phyloP scores from a whole-genome alignment of 805 yeast species.

The Saccharomyces jurei region DNA sequence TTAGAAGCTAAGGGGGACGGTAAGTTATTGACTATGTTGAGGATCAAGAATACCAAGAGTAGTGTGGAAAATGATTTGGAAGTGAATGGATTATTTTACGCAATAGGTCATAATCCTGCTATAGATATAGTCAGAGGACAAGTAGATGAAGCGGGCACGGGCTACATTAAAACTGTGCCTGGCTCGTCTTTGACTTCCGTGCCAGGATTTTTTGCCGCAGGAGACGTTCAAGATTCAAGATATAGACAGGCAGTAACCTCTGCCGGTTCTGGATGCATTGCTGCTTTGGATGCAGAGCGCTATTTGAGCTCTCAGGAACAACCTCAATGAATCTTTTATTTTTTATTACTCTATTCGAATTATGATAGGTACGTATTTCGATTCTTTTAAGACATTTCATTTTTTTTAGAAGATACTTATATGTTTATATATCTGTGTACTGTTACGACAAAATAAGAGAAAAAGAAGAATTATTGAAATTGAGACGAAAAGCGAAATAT shows the following conservation, averaged over 20 bases:
- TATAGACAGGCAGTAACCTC: constrained; percentile 99
- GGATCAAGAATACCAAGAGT: constrained; percentile 64
- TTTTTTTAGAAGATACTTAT: background rate
- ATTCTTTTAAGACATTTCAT: background rate
- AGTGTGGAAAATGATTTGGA: constrained; percentile 58
- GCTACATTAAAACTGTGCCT: constrained; percentile 83
- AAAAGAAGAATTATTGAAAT: background rate
- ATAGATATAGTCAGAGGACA: constrained; percentile 73
- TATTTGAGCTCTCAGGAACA: constrained; percentile 55
- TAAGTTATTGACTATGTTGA: constrained; percentile 59
- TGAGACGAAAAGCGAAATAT: background rate
- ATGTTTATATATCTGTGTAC: background rate
- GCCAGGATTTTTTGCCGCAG: constrained; percentile 94
- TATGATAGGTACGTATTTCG: background rate
- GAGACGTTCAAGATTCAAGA: constrained; percentile 94
- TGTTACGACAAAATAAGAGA: background rate
- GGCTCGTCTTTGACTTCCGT: constrained; percentile 83
- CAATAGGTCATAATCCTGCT: constrained; percentile 96
- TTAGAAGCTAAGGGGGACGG: constrained; percentile 92
- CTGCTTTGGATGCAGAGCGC: constrained; percentile 91
- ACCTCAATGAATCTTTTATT: background rate
- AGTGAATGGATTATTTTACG: constrained; percentile 92
- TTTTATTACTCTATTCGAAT: no score
- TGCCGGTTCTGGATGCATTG: constrained; percentile 99
- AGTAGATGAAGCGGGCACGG: constrained; percentile 75